Conservation (phyloP, 2,329 filamentous ascomycete species). For the Fusarium palustre region DNA sequence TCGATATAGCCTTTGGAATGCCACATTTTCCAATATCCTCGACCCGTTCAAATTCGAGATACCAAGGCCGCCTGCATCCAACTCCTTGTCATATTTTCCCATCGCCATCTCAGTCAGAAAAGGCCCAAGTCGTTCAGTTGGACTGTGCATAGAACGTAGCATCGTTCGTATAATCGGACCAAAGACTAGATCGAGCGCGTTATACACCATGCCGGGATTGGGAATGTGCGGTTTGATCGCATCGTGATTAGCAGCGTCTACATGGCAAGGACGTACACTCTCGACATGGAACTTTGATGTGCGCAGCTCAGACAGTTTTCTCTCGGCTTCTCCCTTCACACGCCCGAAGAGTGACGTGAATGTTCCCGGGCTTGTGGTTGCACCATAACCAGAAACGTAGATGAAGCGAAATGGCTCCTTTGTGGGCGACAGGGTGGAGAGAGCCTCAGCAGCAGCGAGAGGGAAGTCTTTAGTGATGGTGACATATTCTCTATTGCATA, state of each 20-base stretch:
- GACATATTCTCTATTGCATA: slow-evolving; percentile 24
- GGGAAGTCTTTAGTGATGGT: slow-evolving; percentile 33
- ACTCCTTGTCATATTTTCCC: slow-evolving; percentile 23
- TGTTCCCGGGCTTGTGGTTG: slow-evolving; percentile 10
- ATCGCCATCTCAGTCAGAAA: slow-evolving; percentile 35
- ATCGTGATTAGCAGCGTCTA: slow-evolving; percentile 29
- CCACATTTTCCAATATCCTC: slow-evolving; percentile 34
- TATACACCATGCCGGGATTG: slow-evolving; percentile 8
- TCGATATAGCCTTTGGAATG: slow-evolving; percentile 15
- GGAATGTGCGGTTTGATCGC: slow-evolving; percentile 31
- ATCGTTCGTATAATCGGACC: slow-evolving; percentile 12
- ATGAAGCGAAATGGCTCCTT: slow-evolving; percentile 34
- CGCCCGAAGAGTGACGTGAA: slow-evolving; percentile 29
- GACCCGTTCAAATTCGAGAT: slow-evolving; percentile 20
- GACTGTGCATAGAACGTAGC: slow-evolving; percentile 14
- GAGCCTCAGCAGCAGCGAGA: slow-evolving; percentile 29
- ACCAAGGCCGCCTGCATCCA: slow-evolving; percentile 3
- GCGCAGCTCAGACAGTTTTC: slow-evolving; percentile 20
- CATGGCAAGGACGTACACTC: slow-evolving; percentile 25
- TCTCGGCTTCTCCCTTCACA: slow-evolving; percentile 36
- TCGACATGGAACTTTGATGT: slow-evolving; percentile 18
- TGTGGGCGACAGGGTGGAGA: slow-evolving; percentile 17
- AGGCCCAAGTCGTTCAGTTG: slow-evolving; percentile 29
- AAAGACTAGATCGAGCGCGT: not conserved
- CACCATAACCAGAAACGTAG: slow-evolving; percentile 28